Evolutionary conservation across 2,329 filamentous ascomycete species (phyloP), one percentile per base, ranked within the genome.

Genomic region (Ophiostoma sp.): DNA sequence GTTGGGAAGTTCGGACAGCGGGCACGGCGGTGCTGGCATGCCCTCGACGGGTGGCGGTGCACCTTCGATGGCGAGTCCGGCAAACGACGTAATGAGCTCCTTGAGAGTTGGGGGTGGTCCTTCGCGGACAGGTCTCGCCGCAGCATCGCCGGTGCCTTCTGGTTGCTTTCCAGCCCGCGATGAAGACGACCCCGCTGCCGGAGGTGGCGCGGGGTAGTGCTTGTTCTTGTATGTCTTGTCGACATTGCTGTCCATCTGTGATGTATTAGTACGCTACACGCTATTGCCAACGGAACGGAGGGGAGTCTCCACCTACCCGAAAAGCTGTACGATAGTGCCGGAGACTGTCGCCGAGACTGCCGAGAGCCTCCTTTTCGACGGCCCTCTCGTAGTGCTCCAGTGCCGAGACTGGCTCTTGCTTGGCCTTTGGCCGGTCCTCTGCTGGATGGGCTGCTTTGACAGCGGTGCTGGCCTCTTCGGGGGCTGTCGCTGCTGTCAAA

Each of bases 381-480:
- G 95, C 96, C 80, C 89, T 90, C 80, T 98, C 96, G 78, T 96
- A 98, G 81, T 97, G 93, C 78, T 98, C 96, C 19, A 99, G 83
- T 0, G 96, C 96, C 12, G 95, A 93, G 28, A 85, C 84, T 4
- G 92, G 92, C 77, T 92, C 82, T 72, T 77, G 19, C 72, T 73
- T 71, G 8, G 17, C 39, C 36, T 6, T 12, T 17, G 15, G 31
- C 19, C 33, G 39, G 6, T 42, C 66, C 9, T n/a, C n/a, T 22
- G 33, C 15, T 1, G 17, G 28, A 59, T 9, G 28, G 2, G 55
- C 15, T 19, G 28, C 6, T 19, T 59, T n/a, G 55, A 6, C 28
- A 31, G 17, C 19, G 12, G 28, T 15, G 25, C n/a, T 80, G 12
- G 48, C 73, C 3, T 68, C 55, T 76, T 75, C 17, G 77, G 78